phyloP scores from a whole-genome alignment of 768 basidiomycete species.

The Psilocybe tampanensis region DNA sequence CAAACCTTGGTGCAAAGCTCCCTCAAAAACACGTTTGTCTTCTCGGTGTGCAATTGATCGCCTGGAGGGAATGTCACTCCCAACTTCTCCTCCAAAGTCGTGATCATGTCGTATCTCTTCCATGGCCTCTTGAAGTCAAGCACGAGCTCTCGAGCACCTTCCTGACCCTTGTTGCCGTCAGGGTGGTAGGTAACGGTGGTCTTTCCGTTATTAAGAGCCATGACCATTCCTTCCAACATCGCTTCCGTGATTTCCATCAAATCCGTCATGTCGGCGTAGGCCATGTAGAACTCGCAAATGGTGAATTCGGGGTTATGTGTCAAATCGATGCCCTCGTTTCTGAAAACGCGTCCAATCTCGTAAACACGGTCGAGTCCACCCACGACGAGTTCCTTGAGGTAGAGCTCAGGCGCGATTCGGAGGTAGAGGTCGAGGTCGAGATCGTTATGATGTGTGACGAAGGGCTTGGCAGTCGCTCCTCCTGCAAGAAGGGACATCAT shows the following conservation, averaged over 20 bases:
- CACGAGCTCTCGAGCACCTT: slow-evolving; percentile 60
- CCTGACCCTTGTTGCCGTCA: slow-evolving; percentile 85
- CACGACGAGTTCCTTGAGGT: slow-evolving; percentile 96
- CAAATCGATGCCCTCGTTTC: slow-evolving; percentile 98
- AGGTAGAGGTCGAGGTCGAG: slow-evolving; percentile 95
- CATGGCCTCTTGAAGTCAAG: slow-evolving; percentile 93
- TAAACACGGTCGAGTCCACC: slow-evolving; percentile 98
- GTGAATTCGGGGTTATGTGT: slow-evolving; percentile 99
- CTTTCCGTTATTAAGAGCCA: slow-evolving; percentile 77
- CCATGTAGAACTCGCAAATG: slow-evolving; percentile 99
- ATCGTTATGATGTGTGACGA: slow-evolving; percentile 98
- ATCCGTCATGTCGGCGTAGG: slow-evolving; percentile 99
- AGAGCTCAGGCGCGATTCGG: slow-evolving; percentile 96
- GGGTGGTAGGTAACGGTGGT: slow-evolving; percentile 88
- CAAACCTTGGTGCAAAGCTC: slow-evolving; percentile 83
- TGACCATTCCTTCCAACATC: slow-evolving; percentile 90
- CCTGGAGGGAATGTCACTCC: slow-evolving; percentile 91
- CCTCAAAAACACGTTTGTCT: slow-evolving; percentile 86
- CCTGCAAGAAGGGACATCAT: slow-evolving; percentile 97
- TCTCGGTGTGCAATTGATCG: slow-evolving; percentile 83
- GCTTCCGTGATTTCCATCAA: slow-evolving; percentile 96
- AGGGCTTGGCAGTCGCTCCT: slow-evolving; percentile 98
- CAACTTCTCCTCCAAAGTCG: slow-evolving; percentile 92
- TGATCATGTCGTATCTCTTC: slow-evolving; percentile 99
- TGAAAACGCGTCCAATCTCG: slow-evolving; percentile 97